A percentile compares a stretch with the other conserved stretches of the same genome.
These are phyloP conservation scores for Scytalidium sp. DNA, from an alignment of 2,329 filamentous ascomycete species.

Conservation along the genomic window DNA sequence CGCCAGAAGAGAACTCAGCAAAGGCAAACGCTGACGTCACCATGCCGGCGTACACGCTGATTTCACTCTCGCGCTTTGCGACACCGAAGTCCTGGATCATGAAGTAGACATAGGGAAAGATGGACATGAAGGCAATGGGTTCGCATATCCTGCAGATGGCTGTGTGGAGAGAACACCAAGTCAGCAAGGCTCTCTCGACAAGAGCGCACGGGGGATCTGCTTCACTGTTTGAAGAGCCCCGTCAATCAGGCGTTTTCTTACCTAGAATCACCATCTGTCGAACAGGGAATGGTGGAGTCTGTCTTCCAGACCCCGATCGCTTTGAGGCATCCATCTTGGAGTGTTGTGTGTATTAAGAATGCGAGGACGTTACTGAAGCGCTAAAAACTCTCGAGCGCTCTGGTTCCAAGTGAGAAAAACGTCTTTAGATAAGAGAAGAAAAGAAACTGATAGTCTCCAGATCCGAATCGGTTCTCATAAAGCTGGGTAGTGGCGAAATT, in stretches of 20 bases:
- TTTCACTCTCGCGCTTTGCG: slow-evolving; percentile 72
- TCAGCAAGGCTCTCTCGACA: neutral
- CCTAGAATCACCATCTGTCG: slow-evolving; percentile 52
- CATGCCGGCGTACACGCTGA: slow-evolving; percentile 91
- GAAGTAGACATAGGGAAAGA: slow-evolving; percentile 97
- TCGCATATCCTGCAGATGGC: slow-evolving; percentile 95
- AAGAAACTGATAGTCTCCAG: neutral
- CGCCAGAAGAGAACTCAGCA: slow-evolving; percentile 88
- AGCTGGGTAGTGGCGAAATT: neutral
- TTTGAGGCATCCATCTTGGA: slow-evolving; percentile 45
- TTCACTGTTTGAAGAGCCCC: slow-evolving; percentile 1
- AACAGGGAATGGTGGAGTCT: slow-evolving; percentile 34
- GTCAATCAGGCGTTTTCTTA: slow-evolving; percentile 27
- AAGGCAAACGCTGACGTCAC: slow-evolving; percentile 96
- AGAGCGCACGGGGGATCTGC: neutral
- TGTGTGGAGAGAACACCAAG: slow-evolving; percentile 31
- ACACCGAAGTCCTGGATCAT: slow-evolving; percentile 94
- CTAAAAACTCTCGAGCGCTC: neutral
- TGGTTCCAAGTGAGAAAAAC: neutral
- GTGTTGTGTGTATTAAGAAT: slow-evolving; percentile 39
- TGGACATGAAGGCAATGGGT: slow-evolving; percentile 99
- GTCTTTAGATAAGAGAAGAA: slow-evolving; percentile 61
- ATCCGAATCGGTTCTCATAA: neutral
- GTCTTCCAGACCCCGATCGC: slow-evolving; percentile 26
- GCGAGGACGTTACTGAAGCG: neutral